These are phyloP conservation scores for Gryganskiella cystojenkinii DNA, from an alignment of 192 early-diverging fungal genomes.

Conservation along the genomic window DNA sequence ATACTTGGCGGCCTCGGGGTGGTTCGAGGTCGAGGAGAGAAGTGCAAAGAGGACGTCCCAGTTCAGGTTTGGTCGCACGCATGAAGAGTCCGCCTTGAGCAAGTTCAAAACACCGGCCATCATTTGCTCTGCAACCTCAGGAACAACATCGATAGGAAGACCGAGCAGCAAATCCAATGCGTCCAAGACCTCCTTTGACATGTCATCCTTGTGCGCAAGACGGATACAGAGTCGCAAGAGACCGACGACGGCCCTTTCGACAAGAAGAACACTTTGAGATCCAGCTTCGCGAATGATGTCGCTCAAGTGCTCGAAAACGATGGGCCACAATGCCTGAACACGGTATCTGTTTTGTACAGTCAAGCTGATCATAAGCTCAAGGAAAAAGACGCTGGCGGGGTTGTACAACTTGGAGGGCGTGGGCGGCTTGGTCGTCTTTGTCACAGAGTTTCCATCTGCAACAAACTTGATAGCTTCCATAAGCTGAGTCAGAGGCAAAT, in stretches of 20 bases:
- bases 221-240: conserved; percentile 77
- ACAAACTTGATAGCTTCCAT: conserved; percentile 67
- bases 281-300: conserved; percentile 76
- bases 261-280: conserved; percentile 68
- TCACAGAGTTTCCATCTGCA: conserved; percentile 57
- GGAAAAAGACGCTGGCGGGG: conserved; percentile 76
- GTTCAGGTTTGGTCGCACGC: conserved; percentile 47
- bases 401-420: conserved; percentile 59
- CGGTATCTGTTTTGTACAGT: conserved; percentile 82
- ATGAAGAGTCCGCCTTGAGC: conserved; percentile 64
- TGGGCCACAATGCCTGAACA: conserved; percentile 69
- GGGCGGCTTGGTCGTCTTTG: conserved; percentile 34
- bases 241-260: conserved; percentile 83
- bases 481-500: conserved; percentile 67
- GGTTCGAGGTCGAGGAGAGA: conserved; percentile 64
- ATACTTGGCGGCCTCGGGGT: conserved; percentile 69
- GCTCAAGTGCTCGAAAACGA: conserved; percentile 75
- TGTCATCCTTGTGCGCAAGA: conserved; percentile 74
- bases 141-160: conserved; percentile 68
- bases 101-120: conserved; percentile 80
- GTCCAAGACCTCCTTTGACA: conserved; percentile 61
- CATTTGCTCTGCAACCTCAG: conserved; percentile 78
- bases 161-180: conserved; percentile 63
- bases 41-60: conserved; percentile 68
- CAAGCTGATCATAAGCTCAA: conserved; percentile 81